These are phyloP conservation scores for Lactifluus subvellereus DNA, from an alignment of 768 basidiomycete species.

Conservation along the genomic window DNA sequence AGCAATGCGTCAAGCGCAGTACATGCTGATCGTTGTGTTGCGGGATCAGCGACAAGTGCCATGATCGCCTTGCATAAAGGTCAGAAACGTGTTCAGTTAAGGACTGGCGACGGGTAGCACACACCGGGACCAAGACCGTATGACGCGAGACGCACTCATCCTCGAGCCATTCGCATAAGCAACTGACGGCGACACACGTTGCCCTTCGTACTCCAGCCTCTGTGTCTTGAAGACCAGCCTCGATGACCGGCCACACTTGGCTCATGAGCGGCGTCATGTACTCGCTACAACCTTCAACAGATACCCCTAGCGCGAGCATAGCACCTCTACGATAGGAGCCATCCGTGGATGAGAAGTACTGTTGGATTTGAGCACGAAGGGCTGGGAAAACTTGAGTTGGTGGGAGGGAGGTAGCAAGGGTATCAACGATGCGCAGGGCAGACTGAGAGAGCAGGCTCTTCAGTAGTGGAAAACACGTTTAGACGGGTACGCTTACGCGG, in stretches of 20 bases:
- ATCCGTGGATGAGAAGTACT: conserved; percentile 80
- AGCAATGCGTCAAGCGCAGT: conserved; percentile 94
- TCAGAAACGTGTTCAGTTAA: neutral
- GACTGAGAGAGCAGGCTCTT: conserved; percentile 44
- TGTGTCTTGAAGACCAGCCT: conserved; percentile 76
- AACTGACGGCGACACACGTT: conserved; percentile 92
- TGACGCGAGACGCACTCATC: conserved; percentile 88
- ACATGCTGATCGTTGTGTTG: conserved; percentile 90
- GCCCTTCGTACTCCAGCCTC: conserved; percentile 90
- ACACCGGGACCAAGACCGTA: conserved; percentile 74
- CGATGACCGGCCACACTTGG: conserved; percentile 91
- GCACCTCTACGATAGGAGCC: conserved; percentile 81
- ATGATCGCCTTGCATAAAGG: conserved; percentile 63
- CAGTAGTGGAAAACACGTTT: neutral
- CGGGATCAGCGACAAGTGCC: conserved; percentile 79
- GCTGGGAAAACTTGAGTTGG: conserved; percentile 95
- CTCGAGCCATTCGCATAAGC: conserved; percentile 95
- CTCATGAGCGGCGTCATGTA: conserved; percentile 91
- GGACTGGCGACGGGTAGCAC: conserved; percentile 26
- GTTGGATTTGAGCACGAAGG: conserved; percentile 72
- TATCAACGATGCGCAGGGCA: conserved; percentile 91
- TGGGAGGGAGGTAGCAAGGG: conserved; percentile 85
- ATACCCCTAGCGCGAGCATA: conserved; percentile 91
- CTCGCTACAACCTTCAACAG: conserved; percentile 96
- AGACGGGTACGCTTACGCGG: conserved; percentile 48